Percentiles rank a stretch among this genome's conserved stretches.
Evolutionary conservation across 805 yeast genomes (phyloP).

Genomic region (Cyberlindnera americana): DNA sequence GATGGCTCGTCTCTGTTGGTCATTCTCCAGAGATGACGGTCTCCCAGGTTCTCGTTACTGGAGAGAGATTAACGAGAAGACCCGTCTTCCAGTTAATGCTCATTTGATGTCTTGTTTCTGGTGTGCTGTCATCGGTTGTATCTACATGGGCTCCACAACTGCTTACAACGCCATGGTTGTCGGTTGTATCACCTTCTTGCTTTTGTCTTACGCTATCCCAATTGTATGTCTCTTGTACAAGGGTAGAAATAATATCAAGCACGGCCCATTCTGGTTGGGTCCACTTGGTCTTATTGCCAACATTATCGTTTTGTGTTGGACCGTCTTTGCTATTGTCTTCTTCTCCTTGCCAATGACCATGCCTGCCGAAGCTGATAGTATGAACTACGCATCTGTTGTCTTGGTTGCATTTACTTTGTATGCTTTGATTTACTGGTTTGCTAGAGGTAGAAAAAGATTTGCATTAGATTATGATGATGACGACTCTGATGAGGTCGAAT

Average conservation of each 20-base stretch:
- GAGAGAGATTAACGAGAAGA: conserved; percentile 41
- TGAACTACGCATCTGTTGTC: conserved; percentile 67
- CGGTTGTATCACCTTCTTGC: conserved; percentile 56
- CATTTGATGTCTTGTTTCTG: conserved; percentile 51
- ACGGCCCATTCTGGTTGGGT: conserved; percentile 70
- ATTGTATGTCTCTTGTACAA: conserved; percentile 41
- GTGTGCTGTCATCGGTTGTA: conserved; percentile 54
- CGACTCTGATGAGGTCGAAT: conserved; percentile 5
- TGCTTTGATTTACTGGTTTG: conserved; percentile 50
- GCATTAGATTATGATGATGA: conserved; percentile 23
- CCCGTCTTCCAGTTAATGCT: conserved; percentile 58
- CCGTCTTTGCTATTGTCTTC: conserved; percentile 54
- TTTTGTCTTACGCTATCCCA: conserved; percentile 58
- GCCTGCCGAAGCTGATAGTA: conserved; percentile 58
- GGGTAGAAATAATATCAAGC: conserved; percentile 50
- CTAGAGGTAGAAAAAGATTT: conserved; percentile 34
- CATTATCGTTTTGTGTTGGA: conserved; percentile 51
- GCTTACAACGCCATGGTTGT: conserved; percentile 65
- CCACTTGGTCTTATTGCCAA: conserved; percentile 49
- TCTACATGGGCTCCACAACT: conserved; percentile 61
- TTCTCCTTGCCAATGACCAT: conserved; percentile 60
- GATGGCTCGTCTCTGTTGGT: conserved; percentile 68
- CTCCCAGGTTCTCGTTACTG: conserved; percentile 51
- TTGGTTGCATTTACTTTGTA: conserved; percentile 44
- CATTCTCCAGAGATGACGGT: conserved; percentile 64